Evolutionary conservation across 139 green algal species (phyloP).

Genomic region (Chlamydomonas asymmetrica): DNA sequence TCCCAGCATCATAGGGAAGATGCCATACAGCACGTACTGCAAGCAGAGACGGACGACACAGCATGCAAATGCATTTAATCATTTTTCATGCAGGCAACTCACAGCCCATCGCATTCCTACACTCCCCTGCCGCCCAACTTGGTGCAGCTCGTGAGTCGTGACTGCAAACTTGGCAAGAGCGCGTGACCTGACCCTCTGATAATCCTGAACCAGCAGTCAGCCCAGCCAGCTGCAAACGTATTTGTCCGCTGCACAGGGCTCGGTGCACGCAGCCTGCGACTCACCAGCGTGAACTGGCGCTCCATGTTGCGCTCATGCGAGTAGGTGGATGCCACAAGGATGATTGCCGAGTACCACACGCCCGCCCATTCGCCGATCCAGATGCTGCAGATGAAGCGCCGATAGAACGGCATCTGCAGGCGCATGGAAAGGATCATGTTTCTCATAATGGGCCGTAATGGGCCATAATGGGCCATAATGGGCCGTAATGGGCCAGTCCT

Average conservation of each 20-base stretch:
- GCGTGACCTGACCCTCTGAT: neutral
- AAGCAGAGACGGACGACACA: neutral
- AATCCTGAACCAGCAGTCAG: neutral
- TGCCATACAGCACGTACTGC: constrained; percentile 36
- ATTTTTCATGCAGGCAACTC: neutral
- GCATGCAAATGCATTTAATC: neutral
- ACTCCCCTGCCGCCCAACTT: too few relatives aligned
- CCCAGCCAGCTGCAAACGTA: neutral
- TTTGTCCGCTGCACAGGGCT: too few relatives aligned
- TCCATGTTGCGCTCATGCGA: neutral
- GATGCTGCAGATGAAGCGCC: constrained; percentile 4
- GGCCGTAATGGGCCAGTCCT: neutral
- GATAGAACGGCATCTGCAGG: constrained; percentile 10
- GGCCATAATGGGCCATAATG: neutral
- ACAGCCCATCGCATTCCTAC: neutral
- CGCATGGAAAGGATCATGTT: neutral
- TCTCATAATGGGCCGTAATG: neutral
- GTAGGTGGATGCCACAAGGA: constrained; percentile 2
- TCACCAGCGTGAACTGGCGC: neutral
- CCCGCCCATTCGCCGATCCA: constrained; percentile 21
- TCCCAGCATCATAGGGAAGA: constrained; percentile 14
- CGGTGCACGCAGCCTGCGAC: neutral
- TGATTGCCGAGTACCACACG: constrained; percentile 5
- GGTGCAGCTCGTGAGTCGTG: neutral
- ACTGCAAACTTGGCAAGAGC: neutral